Evolutionary conservation across 1,139 yeast species (phyloP).

Genomic region (Debaryomyces sp.): DNA sequence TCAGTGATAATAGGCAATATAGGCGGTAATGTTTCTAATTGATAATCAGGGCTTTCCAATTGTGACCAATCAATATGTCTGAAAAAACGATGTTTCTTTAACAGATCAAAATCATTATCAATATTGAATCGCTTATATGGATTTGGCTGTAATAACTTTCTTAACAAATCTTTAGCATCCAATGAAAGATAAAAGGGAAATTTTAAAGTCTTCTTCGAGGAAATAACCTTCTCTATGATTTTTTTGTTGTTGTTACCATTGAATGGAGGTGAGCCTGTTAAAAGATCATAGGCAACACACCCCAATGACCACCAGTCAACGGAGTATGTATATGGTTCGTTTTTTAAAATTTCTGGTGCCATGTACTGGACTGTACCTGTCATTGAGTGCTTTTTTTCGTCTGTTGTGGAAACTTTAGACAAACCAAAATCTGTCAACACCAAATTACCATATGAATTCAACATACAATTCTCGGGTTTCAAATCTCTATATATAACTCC

Average conservation of each 20-base stretch:
- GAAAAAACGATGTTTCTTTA: constrained; percentile 77
- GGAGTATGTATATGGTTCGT: constrained; percentile 79
- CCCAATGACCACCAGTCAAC: constrained; percentile 99
- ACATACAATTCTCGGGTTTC: constrained; percentile 90
- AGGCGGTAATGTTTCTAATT: constrained; percentile 60
- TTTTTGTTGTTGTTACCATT: constrained; percentile 86
- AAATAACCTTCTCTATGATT: constrained; percentile 76
- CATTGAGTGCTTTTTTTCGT: constrained; percentile 59
- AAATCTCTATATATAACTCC: constrained; percentile 91
- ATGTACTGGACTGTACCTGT: constrained; percentile 95
- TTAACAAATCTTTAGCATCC: constrained; percentile 83
- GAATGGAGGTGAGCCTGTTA: constrained; percentile 93
- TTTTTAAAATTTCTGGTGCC: constrained; percentile 92
- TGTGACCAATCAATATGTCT: constrained; percentile 77
- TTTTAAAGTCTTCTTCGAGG: constrained; percentile 64
- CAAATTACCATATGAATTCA: constrained; percentile 77
- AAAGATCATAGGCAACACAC: constrained; percentile 81
- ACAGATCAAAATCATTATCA: constrained; percentile 52
- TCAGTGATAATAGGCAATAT: constrained; percentile 85
- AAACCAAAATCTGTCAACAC: constrained; percentile 92
- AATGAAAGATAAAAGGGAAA: constrained; percentile 80
- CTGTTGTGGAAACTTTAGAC: constrained; percentile 67
- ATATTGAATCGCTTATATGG: constrained; percentile 74
- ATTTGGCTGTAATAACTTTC: constrained; percentile 72
- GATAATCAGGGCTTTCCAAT: constrained; percentile 48